Base-by-base conservation (phyloP, 2,329 filamentous ascomycete genomes). In the Lasiodiplodia sp. region DNA sequence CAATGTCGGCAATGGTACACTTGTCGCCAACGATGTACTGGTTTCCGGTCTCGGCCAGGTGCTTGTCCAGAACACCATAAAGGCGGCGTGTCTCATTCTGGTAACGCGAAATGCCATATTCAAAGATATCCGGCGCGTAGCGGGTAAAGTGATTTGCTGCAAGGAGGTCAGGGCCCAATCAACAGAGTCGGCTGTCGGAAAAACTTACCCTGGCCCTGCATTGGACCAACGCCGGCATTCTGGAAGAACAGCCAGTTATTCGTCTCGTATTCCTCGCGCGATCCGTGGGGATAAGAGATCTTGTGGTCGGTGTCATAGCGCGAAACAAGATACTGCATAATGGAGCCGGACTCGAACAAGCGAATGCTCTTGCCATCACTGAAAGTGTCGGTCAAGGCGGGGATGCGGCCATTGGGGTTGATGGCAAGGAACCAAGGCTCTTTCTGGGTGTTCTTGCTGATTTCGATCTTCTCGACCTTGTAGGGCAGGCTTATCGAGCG, bases 351-450 rank as follows among this genome's bases (percentile, higher is more conserved):
- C 81, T 97, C 94, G 76, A 96, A 97, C 21, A 97, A 79, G 68
- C 87, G 86, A 77, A 97, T 93, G 40, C 84, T 83, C 78, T 91
- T 83, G 73, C 92, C 92, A 78, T 96, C 90, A 5, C 84, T 84
- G 78, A 92, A 91, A 7, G 85, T 92, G 80, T 97, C 94, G 8
- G 92, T 96, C 63, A 97, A 75, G 68, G 94, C 94, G 4, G 94
- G 94, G 74, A 97, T 97, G 72, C 94, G 91, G 72, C 94, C 94
- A 79, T 97, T 97, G 71, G 94, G 94, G 81, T 97, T 97, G 82
- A 97, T 96, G 65, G 90, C 89, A 34, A 96, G 87, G 81, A 95
- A 97, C 93, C 92, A 96, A 18, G 88, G 88, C 79, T 95, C 87
- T 74, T 96, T 96, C 75, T 96, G 93, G n/a, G 83, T 86, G 78